Conservation (phyloP, 306 rosid species). For the Inga oerstediana region DNA sequence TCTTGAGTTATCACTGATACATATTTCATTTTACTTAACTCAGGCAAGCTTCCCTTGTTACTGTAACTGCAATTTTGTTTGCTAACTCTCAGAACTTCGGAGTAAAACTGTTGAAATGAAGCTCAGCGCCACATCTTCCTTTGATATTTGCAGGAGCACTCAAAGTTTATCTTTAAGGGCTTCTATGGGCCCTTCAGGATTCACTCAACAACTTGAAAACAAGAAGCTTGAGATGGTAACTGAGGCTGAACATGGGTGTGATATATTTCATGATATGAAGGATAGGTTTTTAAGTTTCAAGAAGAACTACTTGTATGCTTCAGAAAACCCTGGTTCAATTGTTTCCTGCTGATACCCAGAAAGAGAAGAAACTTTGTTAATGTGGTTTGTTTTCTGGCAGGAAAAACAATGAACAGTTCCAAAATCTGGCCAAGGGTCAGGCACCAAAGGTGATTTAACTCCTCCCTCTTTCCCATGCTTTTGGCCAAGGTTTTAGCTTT, state of each 20-base stretch:
- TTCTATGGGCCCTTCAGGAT: constrained; percentile 56
- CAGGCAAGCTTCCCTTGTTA: neutral
- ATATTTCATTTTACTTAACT: neutral
- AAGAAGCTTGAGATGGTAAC: constrained; percentile 40
- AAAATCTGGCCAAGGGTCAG: constrained; percentile 77
- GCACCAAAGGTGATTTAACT: constrained; percentile 68
- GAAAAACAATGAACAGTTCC: constrained; percentile 65
- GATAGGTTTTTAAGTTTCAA: constrained; percentile 80
- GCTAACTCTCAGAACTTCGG: constrained; percentile 30
- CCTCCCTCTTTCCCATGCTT: neutral
- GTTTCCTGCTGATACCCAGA: constrained; percentile 16
- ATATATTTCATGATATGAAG: constrained; percentile 65
- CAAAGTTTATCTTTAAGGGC: constrained; percentile 59
- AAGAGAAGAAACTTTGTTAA: constrained; percentile 22
- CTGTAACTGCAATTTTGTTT: neutral
- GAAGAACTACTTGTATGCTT: constrained; percentile 67
- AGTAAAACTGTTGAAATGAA: constrained; percentile 30
- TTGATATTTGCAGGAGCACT: constrained; percentile 50
- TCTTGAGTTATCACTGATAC: neutral
- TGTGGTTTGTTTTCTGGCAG: constrained; percentile 48
- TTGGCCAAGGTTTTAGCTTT: constrained; percentile 11
- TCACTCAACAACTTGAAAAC: constrained; percentile 53
- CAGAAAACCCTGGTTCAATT: constrained; percentile 22
- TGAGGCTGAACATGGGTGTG: constrained; percentile 47
- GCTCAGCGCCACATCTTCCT: constrained; percentile 8